A percentile compares a stretch with the other conserved stretches of the same genome.
Conservation (phyloP, 805 yeast species). For the Wickerhamomyces sydowiorum region DNA sequence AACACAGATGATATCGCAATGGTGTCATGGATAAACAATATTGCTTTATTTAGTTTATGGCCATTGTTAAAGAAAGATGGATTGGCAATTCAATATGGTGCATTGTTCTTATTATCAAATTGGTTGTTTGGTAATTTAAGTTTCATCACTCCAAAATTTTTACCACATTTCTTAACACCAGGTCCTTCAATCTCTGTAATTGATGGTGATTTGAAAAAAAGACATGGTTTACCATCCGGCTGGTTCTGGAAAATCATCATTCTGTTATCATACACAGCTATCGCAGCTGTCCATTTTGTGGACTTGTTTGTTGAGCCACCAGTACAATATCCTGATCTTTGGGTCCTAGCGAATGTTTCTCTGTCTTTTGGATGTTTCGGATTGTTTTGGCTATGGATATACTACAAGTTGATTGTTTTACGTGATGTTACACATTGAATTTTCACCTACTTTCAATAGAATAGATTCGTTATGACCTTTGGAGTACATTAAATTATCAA, state of each 20-base stretch:
- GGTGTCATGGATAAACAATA: constrained; percentile 82
- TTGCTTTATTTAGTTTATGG: constrained; percentile 80
- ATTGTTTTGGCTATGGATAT: constrained; percentile 79
- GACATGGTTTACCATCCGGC: constrained; percentile 42
- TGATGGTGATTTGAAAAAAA: constrained; percentile 26
- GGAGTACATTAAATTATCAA: too few relatives aligned
- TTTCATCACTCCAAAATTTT: constrained; percentile 40
- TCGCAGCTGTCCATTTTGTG: constrained; percentile 43
- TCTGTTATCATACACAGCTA: constrained; percentile 44
- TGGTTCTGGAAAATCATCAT: constrained; percentile 47
- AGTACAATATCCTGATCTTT: constrained; percentile 66
- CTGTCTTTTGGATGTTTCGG: constrained; percentile 72
- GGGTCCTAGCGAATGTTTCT: constrained; percentile 73
- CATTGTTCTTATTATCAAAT: constrained; percentile 57
- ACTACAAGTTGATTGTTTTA: constrained; percentile 38
- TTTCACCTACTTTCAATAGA: too few relatives aligned
- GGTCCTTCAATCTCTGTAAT: constrained; percentile 36
- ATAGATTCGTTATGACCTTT: too few relatives aligned
- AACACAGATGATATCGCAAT: constrained; percentile 60
- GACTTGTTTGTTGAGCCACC: constrained; percentile 55
- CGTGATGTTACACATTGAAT: not conserved
- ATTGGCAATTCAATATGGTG: constrained; percentile 64
- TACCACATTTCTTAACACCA: constrained; percentile 36
- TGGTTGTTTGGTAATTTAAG: constrained; percentile 72
- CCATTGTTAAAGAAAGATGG: constrained; percentile 80